Evolutionary conservation across 2,329 filamentous ascomycete species (phyloP).

Genomic region (Biscogniauxia sp.): DNA sequence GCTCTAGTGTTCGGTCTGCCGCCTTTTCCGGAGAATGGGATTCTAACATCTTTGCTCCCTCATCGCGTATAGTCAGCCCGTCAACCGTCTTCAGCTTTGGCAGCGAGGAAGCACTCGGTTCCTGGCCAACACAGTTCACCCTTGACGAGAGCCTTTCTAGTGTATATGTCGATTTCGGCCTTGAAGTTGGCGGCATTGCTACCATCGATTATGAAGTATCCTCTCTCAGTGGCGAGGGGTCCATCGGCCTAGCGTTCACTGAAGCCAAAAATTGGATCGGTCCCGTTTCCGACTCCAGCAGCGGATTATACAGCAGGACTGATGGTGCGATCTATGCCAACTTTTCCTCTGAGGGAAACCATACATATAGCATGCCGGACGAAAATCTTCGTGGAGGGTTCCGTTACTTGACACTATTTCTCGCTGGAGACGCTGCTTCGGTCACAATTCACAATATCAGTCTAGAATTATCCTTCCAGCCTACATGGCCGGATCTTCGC

Average conservation of each 20-base stretch:
- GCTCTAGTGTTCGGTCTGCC: constrained; percentile 45
- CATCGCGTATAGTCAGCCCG: constrained; percentile 49
- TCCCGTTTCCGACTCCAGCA: constrained; percentile 40
- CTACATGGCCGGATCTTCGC: constrained; percentile 44
- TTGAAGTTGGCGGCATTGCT: constrained; percentile 29
- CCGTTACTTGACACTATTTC: constrained; percentile 41
- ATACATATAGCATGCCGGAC: constrained; percentile 38
- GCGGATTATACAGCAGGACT: constrained; percentile 29
- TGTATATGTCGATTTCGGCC: constrained; percentile 28
- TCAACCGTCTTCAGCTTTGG: constrained; percentile 35
- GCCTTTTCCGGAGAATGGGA: constrained; percentile 60
- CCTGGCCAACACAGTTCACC: constrained; percentile 10
- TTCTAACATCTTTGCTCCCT: constrained; percentile 54
- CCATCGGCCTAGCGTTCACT: constrained; percentile 41
- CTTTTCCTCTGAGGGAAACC: constrained; percentile 32
- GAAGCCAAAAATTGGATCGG: constrained; percentile 43
- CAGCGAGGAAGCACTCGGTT: constrained; percentile 13
- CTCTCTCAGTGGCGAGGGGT: constrained; percentile 25
- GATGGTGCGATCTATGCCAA: constrained; percentile 39
- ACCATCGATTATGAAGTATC: constrained; percentile 26
- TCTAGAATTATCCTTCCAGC: constrained; percentile 30
- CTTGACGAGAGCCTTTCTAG: constrained; percentile 14
- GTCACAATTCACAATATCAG: constrained; percentile 22
- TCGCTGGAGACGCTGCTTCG: constrained; percentile 29
- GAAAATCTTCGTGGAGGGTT: constrained; percentile 42